Conservation (phyloP, 148 eudicot species). For the Nyssa sinensis region DNA sequence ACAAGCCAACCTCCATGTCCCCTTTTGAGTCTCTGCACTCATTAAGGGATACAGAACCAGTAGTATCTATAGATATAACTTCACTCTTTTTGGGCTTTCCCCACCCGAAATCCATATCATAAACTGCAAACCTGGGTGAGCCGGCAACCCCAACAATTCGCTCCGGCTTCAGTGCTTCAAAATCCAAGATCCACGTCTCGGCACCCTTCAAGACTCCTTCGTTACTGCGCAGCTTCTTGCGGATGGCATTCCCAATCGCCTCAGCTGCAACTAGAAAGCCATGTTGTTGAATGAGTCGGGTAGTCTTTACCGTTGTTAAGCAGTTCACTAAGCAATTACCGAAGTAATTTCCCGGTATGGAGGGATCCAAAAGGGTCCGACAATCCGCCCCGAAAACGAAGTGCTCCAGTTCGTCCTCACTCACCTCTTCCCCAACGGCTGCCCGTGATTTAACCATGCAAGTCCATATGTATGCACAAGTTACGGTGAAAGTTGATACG, state of each 20-base stretch:
- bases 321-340: constrained; percentile 3
- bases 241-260: constrained; percentile 9
- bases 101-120: constrained; percentile 27
- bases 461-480: constrained; percentile 16
- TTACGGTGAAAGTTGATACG: constrained; percentile 16
- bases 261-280: constrained; percentile 19
- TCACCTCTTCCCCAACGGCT: background rate
- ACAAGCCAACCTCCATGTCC: constrained; percentile 14
- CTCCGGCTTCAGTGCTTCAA: no score
- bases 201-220: constrained; percentile 18
- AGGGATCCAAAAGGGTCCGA: background rate
- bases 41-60: constrained; percentile 6
- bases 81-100: constrained; percentile 27
- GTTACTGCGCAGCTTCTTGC: constrained; percentile 6
- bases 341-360: background rate
- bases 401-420: background rate
- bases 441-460: constrained; percentile 8
- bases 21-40: constrained; percentile 18
- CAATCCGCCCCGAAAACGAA: background rate
- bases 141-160: constrained; percentile 21
- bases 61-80: constrained; percentile 6
- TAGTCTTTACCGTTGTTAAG: background rate
- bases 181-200: constrained; percentile 6
- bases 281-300: background rate
- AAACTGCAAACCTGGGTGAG: constrained; percentile 16